phyloP scores from a whole-genome alignment of 2,329 filamentous ascomycete genomes.

The Lomentospora prolificans region DNA sequence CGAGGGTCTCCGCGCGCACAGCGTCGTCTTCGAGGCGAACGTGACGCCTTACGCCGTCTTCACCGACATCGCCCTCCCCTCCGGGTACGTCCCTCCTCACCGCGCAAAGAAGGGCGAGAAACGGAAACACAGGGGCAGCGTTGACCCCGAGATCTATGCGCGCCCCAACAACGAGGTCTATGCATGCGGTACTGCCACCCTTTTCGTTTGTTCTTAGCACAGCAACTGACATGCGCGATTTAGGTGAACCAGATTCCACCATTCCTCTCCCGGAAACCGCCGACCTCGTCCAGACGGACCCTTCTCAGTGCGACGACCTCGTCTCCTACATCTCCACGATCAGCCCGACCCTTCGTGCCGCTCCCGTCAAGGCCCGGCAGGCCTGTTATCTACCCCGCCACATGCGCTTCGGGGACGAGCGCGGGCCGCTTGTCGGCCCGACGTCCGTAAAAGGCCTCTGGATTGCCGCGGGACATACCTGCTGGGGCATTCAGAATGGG shows the following conservation, averaged over 20 bases:
- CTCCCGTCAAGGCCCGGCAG: conserved; percentile 65
- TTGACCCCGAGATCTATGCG: conserved; percentile 88
- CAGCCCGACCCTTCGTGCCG: conserved; percentile 53
- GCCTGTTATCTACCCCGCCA: conserved; percentile 90
- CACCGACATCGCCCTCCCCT: conserved; percentile 70
- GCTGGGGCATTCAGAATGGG: conserved; percentile 96
- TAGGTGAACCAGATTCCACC: conserved; percentile 63
- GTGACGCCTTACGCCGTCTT: conserved; percentile 73
- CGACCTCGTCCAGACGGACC: conserved; percentile 67
- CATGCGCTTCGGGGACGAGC: conserved; percentile 46
- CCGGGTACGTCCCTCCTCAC: conserved; percentile 47
- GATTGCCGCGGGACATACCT: conserved; percentile 85
- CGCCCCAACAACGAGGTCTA: conserved; percentile 84
- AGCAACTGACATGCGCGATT: background rate
- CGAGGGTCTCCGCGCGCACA: conserved; percentile 51
- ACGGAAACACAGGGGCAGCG: conserved; percentile 48
- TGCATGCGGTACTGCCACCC: conserved; percentile 58
- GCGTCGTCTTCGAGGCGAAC: conserved; percentile 52
- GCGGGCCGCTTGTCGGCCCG: conserved; percentile 65
- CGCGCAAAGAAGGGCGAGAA: conserved; percentile 35
- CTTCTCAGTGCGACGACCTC: conserved; percentile 72
- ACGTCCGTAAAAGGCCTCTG: conserved; percentile 66
- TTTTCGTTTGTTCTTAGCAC: conserved; percentile 3
- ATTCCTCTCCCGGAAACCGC: conserved; percentile 67
- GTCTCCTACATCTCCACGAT: conserved; percentile 65